Base-by-base conservation (phyloP, 1,284 basidiomycete genomes). In the Cutaneotrichosporon sp. region DNA sequence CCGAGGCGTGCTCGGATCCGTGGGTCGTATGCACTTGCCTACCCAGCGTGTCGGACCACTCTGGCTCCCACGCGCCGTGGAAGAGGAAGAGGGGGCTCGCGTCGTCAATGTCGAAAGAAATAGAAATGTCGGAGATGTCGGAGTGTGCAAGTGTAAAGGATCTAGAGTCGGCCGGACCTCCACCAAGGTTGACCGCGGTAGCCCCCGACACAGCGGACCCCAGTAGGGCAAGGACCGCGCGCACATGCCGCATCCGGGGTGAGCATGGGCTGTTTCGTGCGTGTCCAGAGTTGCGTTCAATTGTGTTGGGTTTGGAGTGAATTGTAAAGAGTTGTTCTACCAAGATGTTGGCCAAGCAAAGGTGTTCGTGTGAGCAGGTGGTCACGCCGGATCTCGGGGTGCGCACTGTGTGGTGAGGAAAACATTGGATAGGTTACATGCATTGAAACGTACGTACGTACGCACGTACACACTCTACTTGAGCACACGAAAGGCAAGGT, bases 21-120 rank as follows among this genome's bases (percentile, higher is more conserved):
- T 7, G 51, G 14, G 18, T 53, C 51, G 31, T 53, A 18, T 53
- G 51, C 31, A 53, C 30, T 30, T 53, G 30, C 49, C 49, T 6
- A 1, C 49, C 26, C 30, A 31, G 22, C 21, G 3, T 31, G 26
- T 31, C 16, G 22, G 49, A 51, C 49, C 49, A 51, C 30, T 26
- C 49, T 31, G 22, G 49, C 30, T 10, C 30, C 49, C 49, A 51
- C 30, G 49, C 49, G 49, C 49, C 49, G 22, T 26, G 16, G 31
- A 53, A 53, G 51, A 30, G 51, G 18, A 53, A 18, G 18, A 53
- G 26, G 30, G 51, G 51, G 51, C 51, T 53, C 30, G 51, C 51
- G 31, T 32, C 51, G 30, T 53, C 51, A n/a, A 53, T 8, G 30
- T 53, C 18, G 49, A 51, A 26, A 22, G 22, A 26, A 11, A 51